Evolutionary conservation across 2,329 filamentous ascomycete species (phyloP).

Genomic region (Aspergillus fischeri): DNA sequence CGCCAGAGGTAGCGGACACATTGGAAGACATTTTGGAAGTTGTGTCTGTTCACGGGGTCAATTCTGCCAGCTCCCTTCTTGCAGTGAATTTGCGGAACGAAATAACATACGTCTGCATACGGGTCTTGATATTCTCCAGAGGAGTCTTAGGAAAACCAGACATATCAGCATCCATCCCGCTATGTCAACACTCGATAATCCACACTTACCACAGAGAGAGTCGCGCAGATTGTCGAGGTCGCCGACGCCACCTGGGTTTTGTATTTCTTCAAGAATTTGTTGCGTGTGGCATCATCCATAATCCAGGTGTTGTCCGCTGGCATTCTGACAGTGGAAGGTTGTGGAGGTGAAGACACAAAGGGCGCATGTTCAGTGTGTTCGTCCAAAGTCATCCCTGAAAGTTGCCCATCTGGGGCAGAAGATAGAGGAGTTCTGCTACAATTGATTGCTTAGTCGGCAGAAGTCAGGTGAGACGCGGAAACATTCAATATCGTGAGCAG

Average conservation of each 20-base stretch:
- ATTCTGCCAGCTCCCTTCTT: neutral
- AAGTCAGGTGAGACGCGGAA: constrained; percentile 1
- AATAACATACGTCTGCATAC: constrained; percentile 45
- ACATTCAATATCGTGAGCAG: constrained; percentile 6
- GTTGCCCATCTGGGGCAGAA: constrained; percentile 27
- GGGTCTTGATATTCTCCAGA: constrained; percentile 47
- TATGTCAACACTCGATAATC: neutral
- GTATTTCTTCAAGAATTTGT: constrained; percentile 43
- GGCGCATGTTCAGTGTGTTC: constrained; percentile 40
- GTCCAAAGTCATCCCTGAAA: constrained; percentile 35
- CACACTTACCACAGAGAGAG: constrained; percentile 41
- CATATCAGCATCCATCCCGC: neutral
- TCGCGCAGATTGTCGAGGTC: constrained; percentile 42
- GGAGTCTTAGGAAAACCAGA: constrained; percentile 34
- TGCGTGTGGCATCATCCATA: constrained; percentile 39
- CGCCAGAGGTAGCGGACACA: constrained; percentile 45
- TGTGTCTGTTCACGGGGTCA: constrained; percentile 31
- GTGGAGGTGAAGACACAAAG: constrained; percentile 30
- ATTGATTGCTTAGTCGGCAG: constrained; percentile 12
- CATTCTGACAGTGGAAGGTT: constrained; percentile 31
- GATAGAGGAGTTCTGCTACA: constrained; percentile 10
- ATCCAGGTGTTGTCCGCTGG: constrained; percentile 29
- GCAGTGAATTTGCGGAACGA: neutral
- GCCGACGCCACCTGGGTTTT: constrained; percentile 45
- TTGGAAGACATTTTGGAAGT: constrained; percentile 41